Evolutionary conservation across 495 filamentous ascomycete species (phyloP), one percentile per base, ranked within the genome.

Genomic region (Platismatia glauca): DNA sequence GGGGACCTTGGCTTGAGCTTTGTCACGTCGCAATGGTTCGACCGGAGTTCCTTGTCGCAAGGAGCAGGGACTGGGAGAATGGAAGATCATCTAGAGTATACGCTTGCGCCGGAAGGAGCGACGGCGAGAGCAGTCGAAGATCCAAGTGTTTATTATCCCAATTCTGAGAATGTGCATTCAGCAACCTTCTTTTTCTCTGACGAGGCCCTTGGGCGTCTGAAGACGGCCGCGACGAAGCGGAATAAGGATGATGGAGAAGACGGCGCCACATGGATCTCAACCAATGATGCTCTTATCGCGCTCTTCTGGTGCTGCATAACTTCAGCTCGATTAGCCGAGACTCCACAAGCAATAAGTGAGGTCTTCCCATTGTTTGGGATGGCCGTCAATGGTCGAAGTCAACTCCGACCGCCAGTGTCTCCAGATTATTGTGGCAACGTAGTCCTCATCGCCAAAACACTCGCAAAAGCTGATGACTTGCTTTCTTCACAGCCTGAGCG

Each of bases 301-400:
- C 64, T 66, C 27, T 59, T 65, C 31, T 66, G 61, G 61, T 64
- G 61, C 62, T 44, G 64, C 60, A 64, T 66, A 12, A 66, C 64
- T 29, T 52, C 39, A 7, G 61, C 64, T 41, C 52, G 64, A 43
- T 8, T 52, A 9, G 50, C 29, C 12, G 53, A 64, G 24, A 48
- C 33, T 15, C 41, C 24, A 22, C 22, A 22, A 22, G 18, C 48
- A 27, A 46, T 38, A 20, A 24, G n/a, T 22, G 31, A 59, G 7
- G 15, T 61, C 18, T 44, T 56, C 27, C 41, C 59, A n/a, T 13
- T 37, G 16, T 65, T 65, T 59, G 50, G 9, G 22, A 62, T 65
- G 59, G 43, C 59, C 9, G 33, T 65, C 11, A 56, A 62, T 16
- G 58, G 63, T 44, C 59, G 63, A n/a, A 38, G 20, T 22, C 38